Percentiles rank a stretch among this genome's conserved stretches.
Conservation (phyloP, 139 green algal species). For the Microglena sp. region DNA sequence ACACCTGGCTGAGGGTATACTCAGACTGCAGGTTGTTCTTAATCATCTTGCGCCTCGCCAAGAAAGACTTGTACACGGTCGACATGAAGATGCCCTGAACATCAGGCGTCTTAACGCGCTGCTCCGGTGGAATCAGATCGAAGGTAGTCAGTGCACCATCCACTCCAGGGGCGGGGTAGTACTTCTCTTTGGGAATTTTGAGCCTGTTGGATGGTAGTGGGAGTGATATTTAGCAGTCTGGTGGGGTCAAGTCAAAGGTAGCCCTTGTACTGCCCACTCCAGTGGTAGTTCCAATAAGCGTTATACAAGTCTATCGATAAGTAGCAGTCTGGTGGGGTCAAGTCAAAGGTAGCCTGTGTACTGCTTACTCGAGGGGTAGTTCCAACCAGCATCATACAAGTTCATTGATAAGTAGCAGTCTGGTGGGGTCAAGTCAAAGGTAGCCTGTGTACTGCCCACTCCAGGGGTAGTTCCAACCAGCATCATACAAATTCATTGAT, state of each 20-base stretch:
- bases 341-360: too few relatives aligned
- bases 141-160: slow-evolving; percentile 77
- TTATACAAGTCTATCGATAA: slow-evolving; percentile 6
- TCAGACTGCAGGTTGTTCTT: slow-evolving; percentile 50
- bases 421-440: too few relatives aligned
- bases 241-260: too few relatives aligned
- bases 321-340: too few relatives aligned
- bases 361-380: too few relatives aligned
- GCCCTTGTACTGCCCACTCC: background rate
- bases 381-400: too few relatives aligned
- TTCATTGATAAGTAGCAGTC: too few relatives aligned
- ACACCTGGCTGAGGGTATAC: slow-evolving; percentile 33
- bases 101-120: background rate
- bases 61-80: slow-evolving; percentile 47
- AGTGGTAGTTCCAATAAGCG: background rate
- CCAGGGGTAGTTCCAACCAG: too few relatives aligned
- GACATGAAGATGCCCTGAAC: slow-evolving; percentile 22
- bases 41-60: slow-evolving; percentile 59
- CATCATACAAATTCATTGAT: too few relatives aligned
- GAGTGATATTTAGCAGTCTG: background rate
- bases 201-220: slow-evolving; percentile 24
- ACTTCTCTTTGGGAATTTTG: slow-evolving; percentile 53
- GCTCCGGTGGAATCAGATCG: slow-evolving; percentile 31
- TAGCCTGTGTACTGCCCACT: too few relatives aligned
- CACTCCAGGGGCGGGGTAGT: slow-evolving; percentile 68